phyloP scores from a whole-genome alignment of 495 filamentous ascomycete species.

The Xylona heveae region DNA sequence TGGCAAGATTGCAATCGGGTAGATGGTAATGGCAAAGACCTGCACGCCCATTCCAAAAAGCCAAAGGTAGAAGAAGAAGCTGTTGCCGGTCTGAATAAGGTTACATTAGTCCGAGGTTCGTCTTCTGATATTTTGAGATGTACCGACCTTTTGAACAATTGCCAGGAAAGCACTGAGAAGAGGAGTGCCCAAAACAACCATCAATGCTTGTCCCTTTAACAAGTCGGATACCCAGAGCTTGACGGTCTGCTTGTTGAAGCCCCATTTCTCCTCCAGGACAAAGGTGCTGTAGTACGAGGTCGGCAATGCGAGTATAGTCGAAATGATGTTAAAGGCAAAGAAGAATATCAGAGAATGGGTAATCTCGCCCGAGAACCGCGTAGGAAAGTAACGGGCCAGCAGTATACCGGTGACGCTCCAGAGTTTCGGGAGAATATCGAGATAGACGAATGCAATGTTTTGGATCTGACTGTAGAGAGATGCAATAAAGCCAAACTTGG shows the following conservation, averaged over 20 bases:
- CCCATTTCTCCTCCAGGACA: conserved; percentile 88
- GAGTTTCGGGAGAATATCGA: conserved; percentile 71
- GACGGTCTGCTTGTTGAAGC: conserved; percentile 94
- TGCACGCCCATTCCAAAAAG: conserved; percentile 73
- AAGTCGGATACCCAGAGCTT: conserved; percentile 79
- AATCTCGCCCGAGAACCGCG: conserved; percentile 74
- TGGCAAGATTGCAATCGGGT: conserved; percentile 83
- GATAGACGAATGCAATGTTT: conserved; percentile 72
- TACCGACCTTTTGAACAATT: conserved; percentile 78
- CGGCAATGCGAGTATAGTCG: conserved; percentile 57
- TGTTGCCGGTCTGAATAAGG: conserved; percentile 72
- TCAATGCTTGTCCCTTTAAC: conserved; percentile 73
- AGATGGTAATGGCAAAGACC: conserved; percentile 85
- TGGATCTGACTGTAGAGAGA: conserved; percentile 69
- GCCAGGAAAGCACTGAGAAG: conserved; percentile 76
- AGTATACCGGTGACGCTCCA: conserved; percentile 65
- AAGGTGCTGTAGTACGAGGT: conserved; percentile 82
- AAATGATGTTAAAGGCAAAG: conserved; percentile 63
- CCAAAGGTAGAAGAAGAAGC: conserved; percentile 97
- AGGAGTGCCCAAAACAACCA: conserved; percentile 57
- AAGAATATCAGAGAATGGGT: conserved; percentile 85
- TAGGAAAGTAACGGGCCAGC: conserved; percentile 49
- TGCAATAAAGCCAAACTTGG: conserved; percentile 62
- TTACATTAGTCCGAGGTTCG: too few relatives aligned
- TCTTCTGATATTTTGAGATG: too few relatives aligned